phyloP scores from a whole-genome alignment of 148 eudicot genomes.

The Salicornia ramosissima region DNA sequence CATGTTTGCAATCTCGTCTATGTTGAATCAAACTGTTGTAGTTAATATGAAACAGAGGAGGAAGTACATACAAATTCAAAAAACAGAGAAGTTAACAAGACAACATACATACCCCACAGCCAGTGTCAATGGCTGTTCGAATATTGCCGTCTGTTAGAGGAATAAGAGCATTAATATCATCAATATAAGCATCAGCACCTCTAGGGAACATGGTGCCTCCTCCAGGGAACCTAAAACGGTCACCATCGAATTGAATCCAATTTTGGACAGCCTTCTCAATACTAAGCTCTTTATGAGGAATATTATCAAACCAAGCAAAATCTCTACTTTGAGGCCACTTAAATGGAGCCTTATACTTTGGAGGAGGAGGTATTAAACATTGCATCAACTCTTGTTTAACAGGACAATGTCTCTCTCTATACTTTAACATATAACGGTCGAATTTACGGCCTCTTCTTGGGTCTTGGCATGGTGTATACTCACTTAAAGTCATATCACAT shows the following conservation, averaged over 20 bases:
- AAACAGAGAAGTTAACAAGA: neutral
- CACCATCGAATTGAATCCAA: constrained; percentile 94
- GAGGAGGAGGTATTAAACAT: constrained; percentile 87
- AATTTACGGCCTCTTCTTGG: constrained; percentile 63
- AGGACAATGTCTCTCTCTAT: constrained; percentile 90
- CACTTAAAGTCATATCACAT: constrained; percentile 61
- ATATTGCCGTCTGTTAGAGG: constrained; percentile 63
- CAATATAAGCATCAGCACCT: constrained; percentile 91
- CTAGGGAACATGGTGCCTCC: constrained; percentile 97
- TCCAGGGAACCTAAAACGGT: constrained; percentile 83
- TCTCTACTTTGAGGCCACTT: constrained; percentile 96
- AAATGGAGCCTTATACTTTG: constrained; percentile 80
- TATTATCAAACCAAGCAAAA: constrained; percentile 82
- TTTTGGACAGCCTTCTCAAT: constrained; percentile 93
- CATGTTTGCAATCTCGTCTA: too few species aligned
- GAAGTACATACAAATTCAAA: too few species aligned
- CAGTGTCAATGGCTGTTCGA: constrained; percentile 87
- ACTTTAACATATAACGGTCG: constrained; percentile 69
- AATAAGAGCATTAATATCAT: constrained; percentile 70
- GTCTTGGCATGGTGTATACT: constrained; percentile 87
- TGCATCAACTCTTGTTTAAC: constrained; percentile 52
- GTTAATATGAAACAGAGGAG: too few species aligned
- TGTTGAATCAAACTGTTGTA: too few species aligned
- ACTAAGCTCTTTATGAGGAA: constrained; percentile 93
- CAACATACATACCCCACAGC: constrained; percentile 60